Percentiles rank a stretch among this genome's conserved stretches.
Evolutionary conservation across 495 filamentous ascomycete genomes (phyloP).

Genomic region (Delitschia confertaspora): DNA sequence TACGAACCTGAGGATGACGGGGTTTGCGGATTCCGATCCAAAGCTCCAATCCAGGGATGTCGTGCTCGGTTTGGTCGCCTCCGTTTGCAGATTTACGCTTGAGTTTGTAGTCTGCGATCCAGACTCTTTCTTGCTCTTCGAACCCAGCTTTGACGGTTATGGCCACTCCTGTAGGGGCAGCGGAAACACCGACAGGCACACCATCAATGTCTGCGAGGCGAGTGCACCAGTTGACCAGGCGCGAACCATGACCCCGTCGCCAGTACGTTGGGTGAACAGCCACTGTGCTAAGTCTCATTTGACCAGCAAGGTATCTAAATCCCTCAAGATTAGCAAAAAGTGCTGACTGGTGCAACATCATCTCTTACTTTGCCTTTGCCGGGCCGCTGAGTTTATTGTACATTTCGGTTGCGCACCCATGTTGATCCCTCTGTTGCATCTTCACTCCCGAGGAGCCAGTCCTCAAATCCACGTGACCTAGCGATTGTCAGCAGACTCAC

Average conservation of each 20-base stretch:
- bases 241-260: conserved; percentile 17
- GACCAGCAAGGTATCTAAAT: conserved; percentile 15
- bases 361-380: conserved; percentile 19
- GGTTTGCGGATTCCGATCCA: conserved; percentile 14
- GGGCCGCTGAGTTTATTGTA: conserved; percentile 13
- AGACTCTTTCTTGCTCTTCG: conserved; percentile 11
- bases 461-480: too few species aligned
- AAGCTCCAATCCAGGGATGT: conserved; percentile 11
- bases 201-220: conserved; percentile 18
- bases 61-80: neutral
- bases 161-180: conserved; percentile 11
- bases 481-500: too few species aligned
- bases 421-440: conserved; percentile 7
- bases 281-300: conserved; percentile 18
- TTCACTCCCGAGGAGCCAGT: too few species aligned
- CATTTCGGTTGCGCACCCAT: neutral
- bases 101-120: conserved; percentile 1
- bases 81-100: neutral
- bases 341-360: too few species aligned
- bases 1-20: too few species aligned
- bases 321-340: too few species aligned
- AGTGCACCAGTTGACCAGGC: conserved; percentile 18
- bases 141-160: conserved; percentile 16
- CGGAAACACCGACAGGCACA: conserved; percentile 13
- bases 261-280: conserved; percentile 25